Evolutionary conservation across 2,329 filamentous ascomycete genomes (phyloP), one percentile per base, ranked within the genome.

Genomic region (Trichoderma sp.): DNA sequence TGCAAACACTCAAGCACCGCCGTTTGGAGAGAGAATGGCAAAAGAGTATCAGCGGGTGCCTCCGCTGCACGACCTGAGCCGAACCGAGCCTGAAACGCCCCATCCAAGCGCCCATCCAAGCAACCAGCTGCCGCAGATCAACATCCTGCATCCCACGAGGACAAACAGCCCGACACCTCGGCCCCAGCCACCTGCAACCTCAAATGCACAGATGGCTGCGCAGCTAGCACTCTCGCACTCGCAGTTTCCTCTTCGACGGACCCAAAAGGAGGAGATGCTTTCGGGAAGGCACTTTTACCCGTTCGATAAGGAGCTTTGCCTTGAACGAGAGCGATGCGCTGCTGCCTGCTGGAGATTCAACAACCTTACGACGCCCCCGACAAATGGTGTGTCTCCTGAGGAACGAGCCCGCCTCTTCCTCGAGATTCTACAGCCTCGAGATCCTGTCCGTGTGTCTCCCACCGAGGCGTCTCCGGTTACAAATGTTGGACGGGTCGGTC

Each of bases 211-310:
- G 77, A 84, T 85, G 61, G 85, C 86, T n/a, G 87, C 88, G n/a
- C 87, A 89, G 76, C 81, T 89, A 47, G 86, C 88, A 2, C 79
- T 90, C 62, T 87, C 86, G 28, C 87, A 89, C 76, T 81, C 86
- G 8, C 85, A 87, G 73, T 87, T 85, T 71, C 81, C 84, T 2
- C 76, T 78, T 57, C 77, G 80, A 76, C 82, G 86, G 73, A 92
- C 90, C 1, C 93, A 97, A 79, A 96, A 96, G 81, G 92, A 97
- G 73, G 94, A 96, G 79, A 98, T 98, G 95, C 84, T 97, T 17
- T 86, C 86, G 36, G 93, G 93, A 13, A 87, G 92, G 53, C 87
- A 89, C n/a, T 98, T 94, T 81, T 91, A 90, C 73, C 93, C 93
- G 7, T 95, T 92, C 74, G 90, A 93, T 78, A 88, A 90, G 73